Conservation (phyloP, 2,329 filamentous ascomycete genomes). For the Emericellopsis cladophorae region DNA sequence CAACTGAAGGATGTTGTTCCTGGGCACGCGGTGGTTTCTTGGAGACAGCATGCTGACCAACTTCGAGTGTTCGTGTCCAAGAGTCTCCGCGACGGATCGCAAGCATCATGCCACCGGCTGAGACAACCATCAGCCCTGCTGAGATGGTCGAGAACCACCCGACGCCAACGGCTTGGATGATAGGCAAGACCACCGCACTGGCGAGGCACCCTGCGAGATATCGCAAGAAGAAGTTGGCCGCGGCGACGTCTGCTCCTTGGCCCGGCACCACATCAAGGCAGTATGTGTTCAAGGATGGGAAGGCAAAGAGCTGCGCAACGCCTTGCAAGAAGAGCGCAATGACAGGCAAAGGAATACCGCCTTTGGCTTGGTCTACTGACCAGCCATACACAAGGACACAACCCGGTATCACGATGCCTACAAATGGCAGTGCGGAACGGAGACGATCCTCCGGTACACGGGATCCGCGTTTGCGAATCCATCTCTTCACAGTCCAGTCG, state of each 20-base stretch:
- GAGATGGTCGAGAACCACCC: constrained; percentile 70
- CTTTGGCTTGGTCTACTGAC: constrained; percentile 33
- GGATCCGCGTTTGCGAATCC: constrained; percentile 45
- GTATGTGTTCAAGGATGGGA: constrained; percentile 66
- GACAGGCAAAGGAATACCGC: constrained; percentile 48
- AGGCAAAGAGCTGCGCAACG: constrained; percentile 62
- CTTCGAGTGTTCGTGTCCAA: constrained; percentile 19
- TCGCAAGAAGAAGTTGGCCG: constrained; percentile 67
- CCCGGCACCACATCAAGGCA: constrained; percentile 69
- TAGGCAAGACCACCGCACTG: constrained; percentile 61
- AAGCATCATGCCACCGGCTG: constrained; percentile 20
- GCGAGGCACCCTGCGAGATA: constrained; percentile 64
- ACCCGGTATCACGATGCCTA: constrained; percentile 43
- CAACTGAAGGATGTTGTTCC: too few species aligned
- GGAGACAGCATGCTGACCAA: background rate
- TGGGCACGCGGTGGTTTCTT: too few species aligned
- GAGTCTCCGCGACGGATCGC: constrained; percentile 24
- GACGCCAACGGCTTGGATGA: constrained; percentile 61
- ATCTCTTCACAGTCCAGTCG: constrained; percentile 52
- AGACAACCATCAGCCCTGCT: constrained; percentile 20
- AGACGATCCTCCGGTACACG: constrained; percentile 56
- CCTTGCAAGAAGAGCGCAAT: constrained; percentile 65
- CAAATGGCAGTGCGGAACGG: constrained; percentile 41
- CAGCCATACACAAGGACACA: constrained; percentile 53
- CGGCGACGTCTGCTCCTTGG: constrained; percentile 59